Percentiles rank a stretch among this genome's conserved stretches.
These are phyloP conservation scores for Conticribra guillardii DNA, from an alignment of 108 stramenopile species.

Conservation along the genomic window DNA sequence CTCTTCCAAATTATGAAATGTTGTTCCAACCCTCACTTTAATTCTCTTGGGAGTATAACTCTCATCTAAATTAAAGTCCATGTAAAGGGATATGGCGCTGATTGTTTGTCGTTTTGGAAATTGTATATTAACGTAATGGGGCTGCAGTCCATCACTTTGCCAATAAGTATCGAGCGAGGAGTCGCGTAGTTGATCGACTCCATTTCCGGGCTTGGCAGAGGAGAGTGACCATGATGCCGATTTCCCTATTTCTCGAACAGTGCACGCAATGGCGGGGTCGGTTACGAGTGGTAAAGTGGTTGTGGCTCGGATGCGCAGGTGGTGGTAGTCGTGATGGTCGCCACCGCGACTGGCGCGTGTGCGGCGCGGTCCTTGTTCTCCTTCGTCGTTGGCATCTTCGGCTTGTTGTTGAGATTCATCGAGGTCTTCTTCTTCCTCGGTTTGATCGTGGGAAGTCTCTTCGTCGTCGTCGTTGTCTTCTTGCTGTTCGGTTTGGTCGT, in stretches of 20 bases:
- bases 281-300: slow-evolving; percentile 57
- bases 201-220: slow-evolving; percentile 97
- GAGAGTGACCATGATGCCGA: slow-evolving; percentile 92
- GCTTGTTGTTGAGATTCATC: slow-evolving; percentile 28
- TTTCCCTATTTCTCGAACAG: slow-evolving; percentile 75
- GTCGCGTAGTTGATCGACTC: slow-evolving; percentile 93
- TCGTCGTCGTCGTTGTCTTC: slow-evolving; percentile 18
- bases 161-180: slow-evolving; percentile 88
- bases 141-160: slow-evolving; percentile 94
- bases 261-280: slow-evolving; percentile 43
- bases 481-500: slow-evolving; percentile 4
- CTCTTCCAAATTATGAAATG: slow-evolving; percentile 90
- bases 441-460: slow-evolving; percentile 4
- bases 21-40: slow-evolving; percentile 84
- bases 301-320: slow-evolving; percentile 61
- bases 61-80: slow-evolving; percentile 92
- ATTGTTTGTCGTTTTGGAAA: slow-evolving; percentile 89
- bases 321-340: slow-evolving; percentile 27
- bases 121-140: slow-evolving; percentile 95
- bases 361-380: slow-evolving; percentile 15
- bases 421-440: slow-evolving; percentile 13
- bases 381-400: slow-evolving; percentile 38
- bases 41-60: slow-evolving; percentile 95
- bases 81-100: slow-evolving; percentile 85
- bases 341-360: not conserved